phyloP scores from a whole-genome alignment of 179 eudicot species.

The Amaranthus tricolor region DNA sequence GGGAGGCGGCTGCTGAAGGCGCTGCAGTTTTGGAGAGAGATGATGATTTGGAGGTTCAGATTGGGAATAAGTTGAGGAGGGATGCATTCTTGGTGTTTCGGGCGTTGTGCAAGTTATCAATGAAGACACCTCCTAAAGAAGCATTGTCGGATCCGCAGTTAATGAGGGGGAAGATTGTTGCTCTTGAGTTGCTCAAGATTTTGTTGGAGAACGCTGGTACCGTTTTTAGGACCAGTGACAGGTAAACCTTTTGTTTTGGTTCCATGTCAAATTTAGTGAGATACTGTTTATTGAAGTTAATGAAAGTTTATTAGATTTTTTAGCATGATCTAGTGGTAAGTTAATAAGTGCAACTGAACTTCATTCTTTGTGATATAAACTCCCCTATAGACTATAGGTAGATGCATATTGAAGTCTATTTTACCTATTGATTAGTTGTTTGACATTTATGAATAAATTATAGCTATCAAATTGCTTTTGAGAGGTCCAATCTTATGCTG shows the following conservation, averaged over 20 bases:
- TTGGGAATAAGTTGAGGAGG: constrained; percentile 90
- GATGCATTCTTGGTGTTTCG: constrained; percentile 96
- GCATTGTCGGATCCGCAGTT: constrained; percentile 76
- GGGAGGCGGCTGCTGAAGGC: constrained; percentile 37
- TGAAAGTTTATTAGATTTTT: neutral
- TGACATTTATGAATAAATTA: neutral
- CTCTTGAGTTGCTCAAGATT: constrained; percentile 94
- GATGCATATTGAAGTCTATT: neutral
- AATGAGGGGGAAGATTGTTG: constrained; percentile 93
- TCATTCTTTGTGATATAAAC: neutral
- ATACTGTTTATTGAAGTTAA: neutral
- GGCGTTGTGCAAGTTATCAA: constrained; percentile 88
- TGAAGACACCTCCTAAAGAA: constrained; percentile 98
- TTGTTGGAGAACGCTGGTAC: constrained; percentile 99
- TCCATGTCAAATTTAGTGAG: neutral
- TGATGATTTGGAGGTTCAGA: constrained; percentile 92
- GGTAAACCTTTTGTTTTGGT: constrained; percentile 40
- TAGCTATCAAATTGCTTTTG: neutral
- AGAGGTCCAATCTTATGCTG: neutral
- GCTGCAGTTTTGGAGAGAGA: constrained; percentile 52
- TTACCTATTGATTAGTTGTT: neutral
- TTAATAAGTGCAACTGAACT: neutral
- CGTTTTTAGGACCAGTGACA: constrained; percentile 90
- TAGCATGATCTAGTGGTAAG: neutral
- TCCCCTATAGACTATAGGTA: neutral